Conservation (phyloP, 768 basidiomycete genomes). For the Auriscalpium orientale region DNA sequence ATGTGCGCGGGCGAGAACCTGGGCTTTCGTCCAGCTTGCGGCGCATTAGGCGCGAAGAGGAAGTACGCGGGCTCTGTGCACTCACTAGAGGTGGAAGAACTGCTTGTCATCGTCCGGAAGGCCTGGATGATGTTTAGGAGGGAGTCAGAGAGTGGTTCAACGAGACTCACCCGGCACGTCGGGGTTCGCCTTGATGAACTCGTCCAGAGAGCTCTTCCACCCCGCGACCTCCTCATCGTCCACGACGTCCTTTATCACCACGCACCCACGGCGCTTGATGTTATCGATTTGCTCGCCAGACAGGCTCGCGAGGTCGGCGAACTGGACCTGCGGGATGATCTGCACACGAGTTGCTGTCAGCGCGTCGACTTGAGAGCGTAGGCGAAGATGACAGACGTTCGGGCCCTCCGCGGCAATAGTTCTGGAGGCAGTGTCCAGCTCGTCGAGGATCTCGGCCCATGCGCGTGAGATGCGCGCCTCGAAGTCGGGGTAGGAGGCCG, state of each 20-base stretch:
- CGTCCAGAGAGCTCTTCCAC: slow-evolving; percentile 52
- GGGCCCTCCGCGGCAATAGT: slow-evolving; percentile 40
- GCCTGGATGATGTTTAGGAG: slow-evolving; percentile 28
- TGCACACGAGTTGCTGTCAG: slow-evolving; percentile 17
- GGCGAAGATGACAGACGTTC: slow-evolving; percentile 35
- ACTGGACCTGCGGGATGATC: slow-evolving; percentile 59
- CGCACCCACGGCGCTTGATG: slow-evolving; percentile 48
- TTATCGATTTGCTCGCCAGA: slow-evolving; percentile 36
- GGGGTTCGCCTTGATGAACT: slow-evolving; percentile 52
- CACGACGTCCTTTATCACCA: slow-evolving; percentile 58
- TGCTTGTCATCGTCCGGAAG: slow-evolving; percentile 53
- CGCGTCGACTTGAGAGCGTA: neutral
- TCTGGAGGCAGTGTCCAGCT: slow-evolving; percentile 38
- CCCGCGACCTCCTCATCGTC: slow-evolving; percentile 43
- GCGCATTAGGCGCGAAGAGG: neutral
- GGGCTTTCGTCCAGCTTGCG: slow-evolving; percentile 40
- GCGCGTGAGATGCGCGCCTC: slow-evolving; percentile 40
- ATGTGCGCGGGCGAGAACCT: slow-evolving; percentile 64
- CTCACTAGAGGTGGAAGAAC: slow-evolving; percentile 68
- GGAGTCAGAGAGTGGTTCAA: neutral
- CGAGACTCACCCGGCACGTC: slow-evolving; percentile 38
- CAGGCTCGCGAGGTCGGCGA: slow-evolving; percentile 43
- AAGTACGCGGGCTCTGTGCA: slow-evolving; percentile 3
- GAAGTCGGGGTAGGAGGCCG: slow-evolving; percentile 42
- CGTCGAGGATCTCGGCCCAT: slow-evolving; percentile 50